These are phyloP conservation scores for Ceratobasidium sp. DNA, from an alignment of 1,284 basidiomycete species.

Conservation along the genomic window DNA sequence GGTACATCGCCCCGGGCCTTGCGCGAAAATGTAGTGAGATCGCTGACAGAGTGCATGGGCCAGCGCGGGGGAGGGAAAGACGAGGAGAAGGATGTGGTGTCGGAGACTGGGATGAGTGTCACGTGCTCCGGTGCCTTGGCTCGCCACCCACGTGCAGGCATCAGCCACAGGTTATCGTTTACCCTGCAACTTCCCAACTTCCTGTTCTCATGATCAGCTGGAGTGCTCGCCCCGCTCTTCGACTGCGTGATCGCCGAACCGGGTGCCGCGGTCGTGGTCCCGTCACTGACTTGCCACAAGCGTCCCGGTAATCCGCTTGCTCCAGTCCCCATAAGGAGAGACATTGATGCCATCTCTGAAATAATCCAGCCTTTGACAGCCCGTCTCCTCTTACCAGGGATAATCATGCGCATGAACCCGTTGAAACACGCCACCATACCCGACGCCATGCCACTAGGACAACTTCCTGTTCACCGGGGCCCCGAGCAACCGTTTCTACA, in stretches of 20 bases:
- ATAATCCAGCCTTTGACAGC: neutral
- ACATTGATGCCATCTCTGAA: conserved; percentile 5
- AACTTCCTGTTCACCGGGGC: neutral
- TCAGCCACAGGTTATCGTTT: conserved; percentile 9
- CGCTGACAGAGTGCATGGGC: conserved; percentile 82
- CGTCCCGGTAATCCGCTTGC: neutral
- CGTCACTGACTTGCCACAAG: conserved; percentile 22
- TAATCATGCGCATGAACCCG: conserved; percentile 3
- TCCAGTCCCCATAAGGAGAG: conserved; percentile 11
- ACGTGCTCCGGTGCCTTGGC: conserved; percentile 27
- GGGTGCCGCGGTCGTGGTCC: neutral
- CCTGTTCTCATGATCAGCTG: no score
- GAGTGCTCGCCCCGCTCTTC: neutral
- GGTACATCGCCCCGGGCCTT: conserved; percentile 89
- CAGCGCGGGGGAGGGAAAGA: neutral
- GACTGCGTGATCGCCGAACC: conserved; percentile 1
- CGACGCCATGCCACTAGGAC: neutral
- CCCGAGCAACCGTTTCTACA: neutral
- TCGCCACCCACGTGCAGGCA: conserved; percentile 22
- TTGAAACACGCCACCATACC: conserved; percentile 22
- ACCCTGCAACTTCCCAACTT: no score
- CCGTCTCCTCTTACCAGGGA: neutral
- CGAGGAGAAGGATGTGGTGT: conserved; percentile 21
- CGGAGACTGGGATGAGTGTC: conserved; percentile 25
- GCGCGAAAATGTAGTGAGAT: conserved; percentile 87